Conservation (phyloP, 2,329 filamentous ascomycete species). For the Aspergillus sp. region DNA sequence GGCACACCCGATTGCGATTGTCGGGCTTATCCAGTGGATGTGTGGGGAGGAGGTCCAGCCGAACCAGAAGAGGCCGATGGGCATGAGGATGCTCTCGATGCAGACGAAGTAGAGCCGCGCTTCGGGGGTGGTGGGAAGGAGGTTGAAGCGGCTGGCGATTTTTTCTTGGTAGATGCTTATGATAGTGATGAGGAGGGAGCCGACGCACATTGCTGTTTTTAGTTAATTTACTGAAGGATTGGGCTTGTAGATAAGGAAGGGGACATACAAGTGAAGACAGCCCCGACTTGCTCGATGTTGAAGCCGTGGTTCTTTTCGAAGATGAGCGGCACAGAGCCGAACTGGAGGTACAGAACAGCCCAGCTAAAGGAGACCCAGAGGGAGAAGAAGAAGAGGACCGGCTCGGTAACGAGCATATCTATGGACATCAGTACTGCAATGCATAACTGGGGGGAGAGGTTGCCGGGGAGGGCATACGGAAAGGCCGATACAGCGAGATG, state of each 20-base stretch:
- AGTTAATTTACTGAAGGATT: not conserved
- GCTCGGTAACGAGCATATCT: constrained; percentile 61
- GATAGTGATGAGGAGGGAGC: constrained; percentile 63
- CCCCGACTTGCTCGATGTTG: constrained; percentile 64
- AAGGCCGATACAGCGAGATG: constrained; percentile 74
- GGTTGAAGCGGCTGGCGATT: constrained; percentile 55
- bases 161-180: constrained; percentile 72
- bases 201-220: constrained; percentile 64
- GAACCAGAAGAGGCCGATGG: constrained; percentile 78
- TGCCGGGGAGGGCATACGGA: constrained; percentile 47
- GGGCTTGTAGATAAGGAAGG: not conserved
- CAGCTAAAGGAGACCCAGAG: constrained; percentile 88
- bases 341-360: constrained; percentile 84
- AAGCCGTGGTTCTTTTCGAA: constrained; percentile 70
- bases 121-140: constrained; percentile 61
- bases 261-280: constrained; percentile 61
- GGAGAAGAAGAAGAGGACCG: constrained; percentile 71
- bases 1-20: constrained; percentile 68
- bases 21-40: constrained; percentile 71
- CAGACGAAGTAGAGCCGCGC: constrained; percentile 81
- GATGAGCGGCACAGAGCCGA: constrained; percentile 76
- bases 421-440: not conserved
- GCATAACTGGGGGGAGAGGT: not conserved
- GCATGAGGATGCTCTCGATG: constrained; percentile 71
- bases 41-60: constrained; percentile 65